A percentile compares a stretch with the other conserved stretches of the same genome.
Evolutionary conservation across 2,329 filamentous ascomycete genomes (phyloP).

Genomic region (Bipolaris oryzae): DNA sequence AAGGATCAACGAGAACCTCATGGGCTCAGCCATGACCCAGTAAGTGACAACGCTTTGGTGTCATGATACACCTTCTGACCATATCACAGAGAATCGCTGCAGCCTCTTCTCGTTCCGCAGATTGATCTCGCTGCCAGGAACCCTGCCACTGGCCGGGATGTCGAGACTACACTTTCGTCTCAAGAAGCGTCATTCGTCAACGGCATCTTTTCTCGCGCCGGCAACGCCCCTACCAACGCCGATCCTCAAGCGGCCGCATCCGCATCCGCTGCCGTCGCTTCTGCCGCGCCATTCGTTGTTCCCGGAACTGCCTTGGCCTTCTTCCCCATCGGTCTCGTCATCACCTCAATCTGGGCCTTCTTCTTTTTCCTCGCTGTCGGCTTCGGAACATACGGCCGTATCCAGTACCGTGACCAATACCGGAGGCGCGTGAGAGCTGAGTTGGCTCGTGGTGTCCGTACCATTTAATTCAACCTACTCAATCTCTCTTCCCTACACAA

Average conservation of each 20-base stretch:
- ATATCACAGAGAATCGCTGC: constrained; percentile 59
- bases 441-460: constrained; percentile 38
- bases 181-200: constrained; percentile 74
- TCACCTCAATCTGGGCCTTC: constrained; percentile 67
- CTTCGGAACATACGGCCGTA: constrained; percentile 69
- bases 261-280: constrained; percentile 50
- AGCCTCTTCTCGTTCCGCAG: constrained; percentile 69
- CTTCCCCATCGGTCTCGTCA: constrained; percentile 71
- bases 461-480: constrained; percentile 34
- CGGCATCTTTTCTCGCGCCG: constrained; percentile 69
- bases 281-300: constrained; percentile 65
- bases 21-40: constrained; percentile 65
- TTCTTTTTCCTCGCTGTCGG: constrained; percentile 61
- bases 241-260: constrained; percentile 52
- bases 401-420: constrained; percentile 70
- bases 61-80: constrained; percentile 16
- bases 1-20: constrained; percentile 64
- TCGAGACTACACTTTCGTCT: constrained; percentile 69
- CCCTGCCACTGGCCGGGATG: constrained; percentile 53
- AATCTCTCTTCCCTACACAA: neutral
- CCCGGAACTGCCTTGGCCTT: constrained; percentile 72
- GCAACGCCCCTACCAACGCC: constrained; percentile 54
- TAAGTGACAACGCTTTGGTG: constrained; percentile 51
- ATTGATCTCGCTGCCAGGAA: constrained; percentile 68
- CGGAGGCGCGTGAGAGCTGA: constrained; percentile 57